Evolutionary conservation across 345 rosid genomes (phyloP), one percentile per base, ranked within the genome.

Genomic region (Citropsis articulata): DNA sequence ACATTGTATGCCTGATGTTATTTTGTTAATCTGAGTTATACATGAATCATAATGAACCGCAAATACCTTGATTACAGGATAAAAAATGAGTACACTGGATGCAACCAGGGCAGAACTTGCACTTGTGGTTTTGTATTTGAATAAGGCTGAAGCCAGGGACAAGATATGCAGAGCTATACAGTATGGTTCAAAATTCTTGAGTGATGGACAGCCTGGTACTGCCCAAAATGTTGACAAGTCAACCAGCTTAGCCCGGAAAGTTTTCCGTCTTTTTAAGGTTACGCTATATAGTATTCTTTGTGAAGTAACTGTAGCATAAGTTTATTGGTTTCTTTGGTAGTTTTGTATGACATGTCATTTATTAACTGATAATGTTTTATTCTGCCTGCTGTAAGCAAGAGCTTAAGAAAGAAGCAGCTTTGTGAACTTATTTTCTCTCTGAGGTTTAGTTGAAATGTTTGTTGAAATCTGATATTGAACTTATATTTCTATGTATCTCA

Each of bases 131-230:
- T 79, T 97, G 38, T 97, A 90, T 84, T 88, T 97, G 89, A 94
- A 91, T 81, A 94, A 94, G 88, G 98, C 97, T 81, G 99, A 94
- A 81, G 97, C 99, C 75, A 90, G 99, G 85, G 99, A 97, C 85
- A 97, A 97, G 98, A 91, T 97, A 70, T 97, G 98, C 80, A 89
- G 99, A 87, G 98, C 98, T 67, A 97, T 97, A 82, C 99, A 94
- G 55, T 94, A 91, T 78, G 99, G 99, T 81, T 94, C 98, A 2
- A 94, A 91, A 79, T 97, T 94, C 81, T 31, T 97, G 82, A 97
- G 99, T 60, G 61, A 87, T 71, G 99, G 99, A n/a, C 80, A 91
- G 74, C 91, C 99, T 80, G 97, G 99, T 80, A 91, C 96, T 0
- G 98, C 99, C 75, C 98, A 93, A 86, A 92, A 81, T 80, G 98